Conservation (phyloP, 805 yeast genomes). For the Suhomyces xylopsoci region DNA sequence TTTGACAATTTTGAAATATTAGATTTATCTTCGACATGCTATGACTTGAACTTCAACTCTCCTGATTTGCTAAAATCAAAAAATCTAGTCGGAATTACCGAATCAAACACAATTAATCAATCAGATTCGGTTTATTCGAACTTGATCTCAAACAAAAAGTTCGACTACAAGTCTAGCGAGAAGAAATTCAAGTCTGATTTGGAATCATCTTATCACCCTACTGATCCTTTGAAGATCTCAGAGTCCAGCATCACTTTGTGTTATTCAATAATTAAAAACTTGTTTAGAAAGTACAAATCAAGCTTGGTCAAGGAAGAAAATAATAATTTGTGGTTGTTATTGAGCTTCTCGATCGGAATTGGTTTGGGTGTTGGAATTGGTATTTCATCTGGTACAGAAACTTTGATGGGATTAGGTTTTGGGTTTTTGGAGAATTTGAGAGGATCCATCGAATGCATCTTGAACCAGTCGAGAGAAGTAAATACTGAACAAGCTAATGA, state of each 20-base stretch:
- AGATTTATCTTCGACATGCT: neutral
- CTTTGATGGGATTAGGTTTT: conserved; percentile 10
- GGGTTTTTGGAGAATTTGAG: neutral
- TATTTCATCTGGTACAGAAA: conserved; percentile 23
- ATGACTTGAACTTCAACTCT: neutral
- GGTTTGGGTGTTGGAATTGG: conserved; percentile 30
- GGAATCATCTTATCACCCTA: conserved; percentile 19
- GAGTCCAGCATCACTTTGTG: conserved; percentile 18
- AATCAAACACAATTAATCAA: conserved; percentile 2
- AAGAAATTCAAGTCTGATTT: conserved; percentile 28
- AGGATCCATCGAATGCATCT: neutral
- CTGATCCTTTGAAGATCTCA: conserved; percentile 32
- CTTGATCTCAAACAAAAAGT: conserved; percentile 17
- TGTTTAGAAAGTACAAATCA: conserved; percentile 5
- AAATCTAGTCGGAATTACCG: neutral
- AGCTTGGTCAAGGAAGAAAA: conserved; percentile 6
- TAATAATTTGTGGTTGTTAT: conserved; percentile 21
- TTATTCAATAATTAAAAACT: conserved; percentile 11
- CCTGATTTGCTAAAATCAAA: neutral
- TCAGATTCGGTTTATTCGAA: conserved; percentile 19
- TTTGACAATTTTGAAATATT: neutral
- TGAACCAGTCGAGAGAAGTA: neutral
- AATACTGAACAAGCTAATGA: neutral
- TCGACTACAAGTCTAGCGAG: conserved; percentile 30
- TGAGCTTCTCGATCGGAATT: conserved; percentile 35